Evolutionary conservation across 768 basidiomycete genomes (phyloP).

Genomic region (Russula brevipes): DNA sequence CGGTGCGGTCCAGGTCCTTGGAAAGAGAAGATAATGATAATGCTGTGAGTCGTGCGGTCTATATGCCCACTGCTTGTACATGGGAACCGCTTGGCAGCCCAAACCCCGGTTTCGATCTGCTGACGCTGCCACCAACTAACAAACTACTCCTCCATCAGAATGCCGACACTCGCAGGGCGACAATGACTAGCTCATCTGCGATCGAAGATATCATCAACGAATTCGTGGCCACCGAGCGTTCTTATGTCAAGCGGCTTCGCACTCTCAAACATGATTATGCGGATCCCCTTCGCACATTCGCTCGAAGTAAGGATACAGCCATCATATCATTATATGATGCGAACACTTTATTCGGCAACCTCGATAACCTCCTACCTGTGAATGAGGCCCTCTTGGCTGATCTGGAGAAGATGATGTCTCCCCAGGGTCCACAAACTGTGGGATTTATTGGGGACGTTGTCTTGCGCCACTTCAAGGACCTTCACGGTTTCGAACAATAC

Average conservation of each 20-base stretch:
- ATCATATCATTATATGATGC: conserved; percentile 90
- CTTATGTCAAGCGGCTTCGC: conserved; percentile 78
- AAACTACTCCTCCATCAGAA: background rate
- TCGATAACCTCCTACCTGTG: conserved; percentile 83
- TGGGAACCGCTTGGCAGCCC: background rate
- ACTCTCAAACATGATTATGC: conserved; percentile 87
- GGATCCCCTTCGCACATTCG: conserved; percentile 82
- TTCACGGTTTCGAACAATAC: conserved; percentile 85
- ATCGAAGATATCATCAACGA: conserved; percentile 77
- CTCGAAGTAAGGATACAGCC: conserved; percentile 75
- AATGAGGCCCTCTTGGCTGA: conserved; percentile 83
- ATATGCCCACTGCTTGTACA: background rate
- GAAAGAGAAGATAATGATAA: conserved; percentile 30
- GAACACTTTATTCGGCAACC: conserved; percentile 88
- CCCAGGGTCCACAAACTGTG: conserved; percentile 50
- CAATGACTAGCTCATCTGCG: conserved; percentile 58
- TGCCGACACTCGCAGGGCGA: conserved; percentile 43
- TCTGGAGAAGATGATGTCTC: conserved; percentile 70
- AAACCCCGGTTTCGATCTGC: background rate
- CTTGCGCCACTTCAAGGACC: conserved; percentile 78
- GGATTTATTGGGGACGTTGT: conserved; percentile 80
- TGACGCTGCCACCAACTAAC: background rate
- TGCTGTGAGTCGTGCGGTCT: conserved; percentile 27
- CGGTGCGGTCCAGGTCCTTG: conserved; percentile 40
- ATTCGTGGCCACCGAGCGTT: conserved; percentile 81